These are phyloP conservation scores for Otatea glauca DNA, from an alignment of 176 grass and related monocot genomes.

Conservation along the genomic window DNA sequence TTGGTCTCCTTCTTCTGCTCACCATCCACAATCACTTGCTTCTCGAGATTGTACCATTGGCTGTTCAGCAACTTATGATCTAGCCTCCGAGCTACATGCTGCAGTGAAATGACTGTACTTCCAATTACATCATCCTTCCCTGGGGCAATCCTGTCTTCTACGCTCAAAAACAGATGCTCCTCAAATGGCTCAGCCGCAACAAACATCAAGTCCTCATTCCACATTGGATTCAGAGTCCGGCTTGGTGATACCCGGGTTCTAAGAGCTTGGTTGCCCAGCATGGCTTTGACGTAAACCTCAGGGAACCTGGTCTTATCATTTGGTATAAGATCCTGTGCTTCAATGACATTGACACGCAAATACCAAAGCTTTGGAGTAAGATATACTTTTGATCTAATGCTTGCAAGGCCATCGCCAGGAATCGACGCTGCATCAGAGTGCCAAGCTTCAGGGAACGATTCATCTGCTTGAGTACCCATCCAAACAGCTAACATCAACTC, in stretches of 20 bases:
- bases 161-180: conserved; percentile 63
- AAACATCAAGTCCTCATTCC: conserved; percentile 81
- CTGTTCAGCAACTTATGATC: conserved; percentile 52
- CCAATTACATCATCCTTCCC: conserved; percentile 70
- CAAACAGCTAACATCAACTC: conserved; percentile 85
- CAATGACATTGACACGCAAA: conserved; percentile 72
- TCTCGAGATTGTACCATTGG: conserved; percentile 65
- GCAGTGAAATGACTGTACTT: conserved; percentile 53
- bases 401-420: conserved; percentile 64
- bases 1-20: conserved; percentile 68
- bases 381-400: conserved; percentile 75
- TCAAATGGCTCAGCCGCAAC: conserved; percentile 79
- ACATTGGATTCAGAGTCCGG: conserved; percentile 66
- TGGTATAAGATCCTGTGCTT: conserved; percentile 68
- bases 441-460: conserved; percentile 76
- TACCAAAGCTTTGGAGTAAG: conserved; percentile 83
- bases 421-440: conserved; percentile 70
- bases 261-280: conserved; percentile 59
- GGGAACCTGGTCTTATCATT: conserved; percentile 61
- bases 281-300: conserved; percentile 68
- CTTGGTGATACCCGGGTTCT: conserved; percentile 48
- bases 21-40: conserved; percentile 68
- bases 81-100: conserved; percentile 58
- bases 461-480: conserved; percentile 83
- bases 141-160: conserved; percentile 64